Evolutionary conservation across 75 land plant species (phyloP), one percentile per base, ranked within the genome.

Genomic region (Sequoia sempervirens): DNA sequence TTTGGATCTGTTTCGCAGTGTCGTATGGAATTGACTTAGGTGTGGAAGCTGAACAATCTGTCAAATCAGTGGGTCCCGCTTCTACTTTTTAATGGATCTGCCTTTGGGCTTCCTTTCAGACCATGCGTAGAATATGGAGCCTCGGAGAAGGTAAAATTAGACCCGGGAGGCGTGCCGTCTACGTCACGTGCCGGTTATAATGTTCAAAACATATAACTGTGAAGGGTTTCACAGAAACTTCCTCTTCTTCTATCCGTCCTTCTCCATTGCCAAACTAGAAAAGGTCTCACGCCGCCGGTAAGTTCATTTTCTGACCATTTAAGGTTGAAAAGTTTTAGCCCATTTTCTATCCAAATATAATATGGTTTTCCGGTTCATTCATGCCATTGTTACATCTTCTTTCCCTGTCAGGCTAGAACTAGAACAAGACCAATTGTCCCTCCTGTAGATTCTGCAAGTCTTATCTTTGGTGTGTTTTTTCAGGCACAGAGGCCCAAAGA

Each of bases 21-120:
- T n/a, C 80, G 80, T 78, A 45, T 78, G n/a, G 13, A 45, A 26
- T 11, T 78, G 80, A 78, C 80, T 78, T 78, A 78, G 80, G 80
- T 78, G 30, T 43, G 80, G 80, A 4, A 45, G 80, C 80, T 78
- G 47, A 78, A 41, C 80, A 20, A 45, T 78, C 80, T 28, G 28
- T 78, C 80, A 43, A n/a, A 43, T 45, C 30, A 26, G 3, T 26
- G 80, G 50, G 28, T 13, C 40, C 80, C 32, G 10, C 4, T 2
- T 11, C 80, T n/a, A 12, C 50, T 12, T 78, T 43, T 78, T n/a
- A 9, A 78, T 41, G 50, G 50, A 75, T 75, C 14, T 72, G 15
- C 37, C 12, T 13, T 14, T 15, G 37, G 15, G 18, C 17, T 37
- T 75, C 17, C 26, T 37, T 45, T 26, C 14, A 41, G 12, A n/a